Base-by-base conservation (phyloP, 73 alveolate species). In the Tetrahymena thermophila region DNA sequence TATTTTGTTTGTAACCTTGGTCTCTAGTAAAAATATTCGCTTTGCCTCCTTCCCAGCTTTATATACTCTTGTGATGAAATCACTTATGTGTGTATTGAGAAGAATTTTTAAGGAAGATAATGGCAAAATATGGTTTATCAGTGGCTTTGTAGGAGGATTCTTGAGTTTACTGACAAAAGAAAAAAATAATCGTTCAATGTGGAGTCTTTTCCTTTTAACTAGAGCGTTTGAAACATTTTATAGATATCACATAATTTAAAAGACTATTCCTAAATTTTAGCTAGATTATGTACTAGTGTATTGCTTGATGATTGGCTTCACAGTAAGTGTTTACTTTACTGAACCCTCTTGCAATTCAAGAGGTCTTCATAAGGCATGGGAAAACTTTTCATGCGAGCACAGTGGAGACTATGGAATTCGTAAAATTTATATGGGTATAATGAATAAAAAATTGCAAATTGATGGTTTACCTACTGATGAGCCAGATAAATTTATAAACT, bases 191-290 rank as follows among this genome's bases (percentile, higher is more conserved):
- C 89, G 89, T 34, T 21, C 89, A 19, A 71, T 71, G 89, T 71
- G 89, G 89, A 71, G 89, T 71, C 89, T 71, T 71, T 71, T 71
- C 89, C 89, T 71, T 34, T 71, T 71, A n/a, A 71, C 89, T 71
- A 71, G 89, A 71, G 89, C 89, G 0, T n/a, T 71, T 71, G 89
- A 71, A 71, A 71, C 89, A 25, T 71, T 71, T 31, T 71, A 71
- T 31, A 71, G 89, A 71, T 71, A 71, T 71, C 89, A 71, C 37
- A 71, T 71, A 23, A 71, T 71, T 17, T 71, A 71, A n/a, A 71
- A 71, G 37, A 71, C 89, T 28, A 71, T 71, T 34, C 89, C 89
- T 71, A 71, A 71, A 8, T 71, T 71, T 42, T 23, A 71, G 89
- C 23, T 71, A 71, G 89, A 71, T 31, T 71, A 71, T 71, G 89